phyloP scores from a whole-genome alignment of 495 filamentous ascomycete species.

The Cladorrhinum samala region DNA sequence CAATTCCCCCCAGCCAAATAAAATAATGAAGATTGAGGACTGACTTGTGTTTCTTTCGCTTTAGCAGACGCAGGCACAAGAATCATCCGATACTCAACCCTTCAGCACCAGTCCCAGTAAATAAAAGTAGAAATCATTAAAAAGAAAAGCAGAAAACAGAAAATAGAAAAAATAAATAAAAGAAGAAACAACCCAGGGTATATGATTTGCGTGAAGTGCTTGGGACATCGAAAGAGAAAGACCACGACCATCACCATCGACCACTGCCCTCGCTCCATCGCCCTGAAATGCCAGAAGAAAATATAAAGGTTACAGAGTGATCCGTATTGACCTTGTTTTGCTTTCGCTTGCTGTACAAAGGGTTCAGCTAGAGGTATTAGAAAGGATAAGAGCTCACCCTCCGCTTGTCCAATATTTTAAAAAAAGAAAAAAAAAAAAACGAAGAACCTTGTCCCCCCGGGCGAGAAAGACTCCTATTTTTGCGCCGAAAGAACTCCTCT shows the following conservation, averaged over 20 bases:
- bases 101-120: background rate
- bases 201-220: background rate
- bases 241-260: background rate
- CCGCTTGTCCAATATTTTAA: too few species aligned
- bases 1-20: too few species aligned
- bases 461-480: too few species aligned
- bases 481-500: too few species aligned
- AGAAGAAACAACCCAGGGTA: constrained; percentile 1
- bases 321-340: too few species aligned
- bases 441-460: too few species aligned
- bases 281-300: too few species aligned
- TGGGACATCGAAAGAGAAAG: background rate
- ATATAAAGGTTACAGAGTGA: too few species aligned
- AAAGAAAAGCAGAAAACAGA: background rate
- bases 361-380: too few species aligned
- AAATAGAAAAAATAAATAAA: background rate
- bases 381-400: too few species aligned
- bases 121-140: background rate
- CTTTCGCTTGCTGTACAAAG: too few species aligned
- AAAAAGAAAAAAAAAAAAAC: background rate
- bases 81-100: background rate
- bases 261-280: background rate
- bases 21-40: too few species aligned
- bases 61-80: background rate
- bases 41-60: background rate